These are phyloP conservation scores for Diversispora epigaea DNA, from an alignment of 192 early-diverging fungal species.

Conservation along the genomic window DNA sequence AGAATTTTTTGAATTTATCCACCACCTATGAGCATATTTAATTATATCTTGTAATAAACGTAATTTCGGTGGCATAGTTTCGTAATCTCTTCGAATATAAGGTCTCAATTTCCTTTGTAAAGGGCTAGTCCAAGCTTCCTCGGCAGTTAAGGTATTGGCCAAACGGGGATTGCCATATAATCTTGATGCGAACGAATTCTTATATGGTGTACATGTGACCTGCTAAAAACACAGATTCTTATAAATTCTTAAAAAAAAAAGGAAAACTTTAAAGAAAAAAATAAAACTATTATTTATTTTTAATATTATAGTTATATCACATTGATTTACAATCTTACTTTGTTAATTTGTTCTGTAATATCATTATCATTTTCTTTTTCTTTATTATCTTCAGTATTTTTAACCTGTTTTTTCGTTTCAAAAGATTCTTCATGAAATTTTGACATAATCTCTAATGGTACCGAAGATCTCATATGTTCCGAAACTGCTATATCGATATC, in stretches of 20 bases:
- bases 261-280: conserved; percentile 35
- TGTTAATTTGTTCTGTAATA: neutral
- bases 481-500: conserved; percentile 62
- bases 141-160: conserved; percentile 55
- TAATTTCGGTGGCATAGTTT: conserved; percentile 50
- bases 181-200: conserved; percentile 73
- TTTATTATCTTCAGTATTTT: neutral
- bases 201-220: conserved; percentile 59
- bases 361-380: neutral
- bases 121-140: conserved; percentile 58
- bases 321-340: neutral
- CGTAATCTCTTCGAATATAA: conserved; percentile 78
- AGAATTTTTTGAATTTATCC: conserved; percentile 34
- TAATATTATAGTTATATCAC: neutral
- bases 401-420: neutral
- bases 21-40: conserved; percentile 37
- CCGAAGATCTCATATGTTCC: conserved; percentile 39
- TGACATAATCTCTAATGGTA: conserved; percentile 8
- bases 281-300: neutral
- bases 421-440: neutral
- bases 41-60: conserved; percentile 48
- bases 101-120: conserved; percentile 75
- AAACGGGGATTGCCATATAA: conserved; percentile 63
- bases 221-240: conserved; percentile 38
- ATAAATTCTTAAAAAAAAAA: conserved; percentile 35